Evolutionary conservation across 805 yeast genomes (phyloP), one percentile per base, ranked within the genome.

Genomic region (Candida loeiensis): DNA sequence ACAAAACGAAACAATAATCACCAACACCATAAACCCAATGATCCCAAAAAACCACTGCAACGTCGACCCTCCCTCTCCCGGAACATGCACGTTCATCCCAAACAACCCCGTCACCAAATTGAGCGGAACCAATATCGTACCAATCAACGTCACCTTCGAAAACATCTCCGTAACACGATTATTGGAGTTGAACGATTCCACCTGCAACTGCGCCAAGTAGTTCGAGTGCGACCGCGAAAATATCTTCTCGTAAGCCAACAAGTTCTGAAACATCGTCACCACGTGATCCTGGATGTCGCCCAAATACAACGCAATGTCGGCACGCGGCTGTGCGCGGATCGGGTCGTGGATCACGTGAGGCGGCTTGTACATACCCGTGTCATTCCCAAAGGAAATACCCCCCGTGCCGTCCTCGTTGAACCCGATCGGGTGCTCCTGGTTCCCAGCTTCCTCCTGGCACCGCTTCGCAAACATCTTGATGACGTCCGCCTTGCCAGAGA

Each of bases 381-480:
- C 40, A 6, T 65, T 67, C 4, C 67, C 70, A 45, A 64, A 64
- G 19, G 61, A 54, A 29, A 59, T 61, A 5, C 69, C 69, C 8
- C 45, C 45, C 4, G 38, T 39, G 9, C 43, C 45, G 12, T 40
- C 48, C n/a, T 34, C 44, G 12, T 38, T 45, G 41, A 15, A 49
- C n/a, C 34, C 47, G 6, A 48, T 41, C 2, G 58, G 46, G 20
- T 36, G 36, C 41, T 39, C 27, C n/a, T 39, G 28, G 17, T 13
- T 14, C 11, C 43, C 42, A 1, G 55, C 58, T 26, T 57, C 61
- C 35, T 57, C 62, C 22, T 55, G 58, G 20, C 62, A 55, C 32
- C 62, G 36, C 40, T 57, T 57, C 24, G 61, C 61, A 37, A 57
- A 57, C 61, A 56, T 57, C 35, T 52, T 46, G 36, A 57, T 56